These are phyloP conservation scores for Trichoderma sp. DNA, from an alignment of 2,329 filamentous ascomycete genomes.

Conservation along the genomic window DNA sequence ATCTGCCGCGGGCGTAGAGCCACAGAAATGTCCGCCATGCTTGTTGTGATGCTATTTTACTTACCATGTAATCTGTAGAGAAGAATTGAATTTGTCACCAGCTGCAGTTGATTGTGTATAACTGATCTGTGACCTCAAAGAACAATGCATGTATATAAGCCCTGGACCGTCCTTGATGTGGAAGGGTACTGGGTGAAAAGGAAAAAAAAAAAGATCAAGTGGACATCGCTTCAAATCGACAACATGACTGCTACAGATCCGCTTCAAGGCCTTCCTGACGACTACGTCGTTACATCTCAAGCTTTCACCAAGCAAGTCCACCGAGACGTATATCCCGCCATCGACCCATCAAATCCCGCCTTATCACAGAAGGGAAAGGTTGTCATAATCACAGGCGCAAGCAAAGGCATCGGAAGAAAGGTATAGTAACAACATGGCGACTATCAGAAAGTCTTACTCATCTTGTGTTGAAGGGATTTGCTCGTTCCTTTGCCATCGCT, in stretches of 20 bases:
- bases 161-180: background rate
- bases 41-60: too few relatives aligned
- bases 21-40: background rate
- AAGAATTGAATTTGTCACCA: background rate
- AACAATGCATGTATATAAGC: background rate
- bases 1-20: background rate
- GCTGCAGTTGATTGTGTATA: background rate
- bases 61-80: background rate
- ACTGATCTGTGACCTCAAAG: background rate
- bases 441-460: background rate
- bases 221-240: background rate
- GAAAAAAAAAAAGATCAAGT: background rate
- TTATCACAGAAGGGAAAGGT: constrained; percentile 10
- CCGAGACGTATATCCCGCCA: constrained; percentile 13
- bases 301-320: constrained; percentile 8
- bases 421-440: background rate
- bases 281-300: background rate
- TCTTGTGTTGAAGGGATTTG: background rate
- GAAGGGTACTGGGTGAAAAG: background rate
- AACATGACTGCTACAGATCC: background rate
- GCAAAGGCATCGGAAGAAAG: constrained; percentile 7
- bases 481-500: constrained; percentile 6
- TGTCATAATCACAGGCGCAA: constrained; percentile 11
- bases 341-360: constrained; percentile 13
- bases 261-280: background rate